phyloP scores from a whole-genome alignment of 1,284 basidiomycete species.

The Microstroma glucosiphilum region DNA sequence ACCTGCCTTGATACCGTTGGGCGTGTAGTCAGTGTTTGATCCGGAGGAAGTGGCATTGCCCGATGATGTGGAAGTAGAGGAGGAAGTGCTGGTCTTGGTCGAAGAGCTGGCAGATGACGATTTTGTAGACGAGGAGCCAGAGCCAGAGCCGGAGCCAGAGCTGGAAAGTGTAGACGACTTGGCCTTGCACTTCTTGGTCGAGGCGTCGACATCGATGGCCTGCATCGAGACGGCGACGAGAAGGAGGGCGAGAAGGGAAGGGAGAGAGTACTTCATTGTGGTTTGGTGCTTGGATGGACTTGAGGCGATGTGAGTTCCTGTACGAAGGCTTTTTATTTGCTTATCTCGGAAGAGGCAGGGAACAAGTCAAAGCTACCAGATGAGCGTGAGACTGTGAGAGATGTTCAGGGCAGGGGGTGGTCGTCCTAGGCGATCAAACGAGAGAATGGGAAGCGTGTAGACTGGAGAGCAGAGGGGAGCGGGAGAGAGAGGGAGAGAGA shows the following conservation, averaged over 20 bases:
- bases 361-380: constrained; percentile 5
- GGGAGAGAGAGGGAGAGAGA: constrained; percentile 1
- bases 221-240: constrained; percentile 5
- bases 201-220: constrained; percentile 2
- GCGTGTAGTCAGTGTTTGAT: constrained; percentile 20
- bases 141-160: not conserved
- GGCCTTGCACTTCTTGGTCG: constrained; percentile 8
- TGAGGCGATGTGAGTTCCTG: not conserved
- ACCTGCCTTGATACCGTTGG: constrained; percentile 32
- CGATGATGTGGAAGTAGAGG: constrained; percentile 27
- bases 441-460: constrained; percentile 35
- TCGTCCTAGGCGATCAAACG: constrained; percentile 25
- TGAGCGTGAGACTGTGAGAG: constrained; percentile 2
- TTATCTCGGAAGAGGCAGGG: not conserved
- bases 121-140: not conserved
- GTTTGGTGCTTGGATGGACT: not conserved
- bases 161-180: not conserved
- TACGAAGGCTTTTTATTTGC: not conserved
- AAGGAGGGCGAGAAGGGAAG: not conserved
- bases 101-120: not conserved
- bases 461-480: constrained; percentile 17
- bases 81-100: constrained; percentile 11
- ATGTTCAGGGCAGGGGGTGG: not conserved
- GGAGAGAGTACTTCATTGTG: constrained; percentile 1
- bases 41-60: constrained; percentile 11